Evolutionary conservation across 768 basidiomycete species (phyloP).

Genomic region (Tulasnella sp.): DNA sequence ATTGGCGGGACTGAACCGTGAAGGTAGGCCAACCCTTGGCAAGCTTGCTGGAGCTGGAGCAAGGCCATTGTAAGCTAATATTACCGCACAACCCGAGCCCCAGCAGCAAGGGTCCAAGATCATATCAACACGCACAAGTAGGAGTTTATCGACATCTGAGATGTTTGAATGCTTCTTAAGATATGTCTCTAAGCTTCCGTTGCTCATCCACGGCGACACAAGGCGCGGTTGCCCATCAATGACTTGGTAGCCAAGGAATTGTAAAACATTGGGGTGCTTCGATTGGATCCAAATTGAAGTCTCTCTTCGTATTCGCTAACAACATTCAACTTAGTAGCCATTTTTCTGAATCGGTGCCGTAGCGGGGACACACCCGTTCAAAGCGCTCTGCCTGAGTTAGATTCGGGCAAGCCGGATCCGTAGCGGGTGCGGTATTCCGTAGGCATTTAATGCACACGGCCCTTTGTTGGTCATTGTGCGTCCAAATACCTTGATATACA

Average conservation of each 20-base stretch:
- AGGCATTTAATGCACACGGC: background rate
- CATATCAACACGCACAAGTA: background rate
- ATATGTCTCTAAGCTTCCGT: conserved; percentile 1
- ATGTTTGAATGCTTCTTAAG: background rate
- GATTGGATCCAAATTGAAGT: background rate
- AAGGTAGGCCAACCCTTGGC: conserved; percentile 29
- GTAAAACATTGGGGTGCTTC: background rate
- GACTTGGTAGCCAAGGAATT: background rate
- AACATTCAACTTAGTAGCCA: background rate
- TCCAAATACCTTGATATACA: background rate
- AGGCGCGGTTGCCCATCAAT: background rate
- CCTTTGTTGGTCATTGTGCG: background rate
- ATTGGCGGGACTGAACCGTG: conserved; percentile 28
- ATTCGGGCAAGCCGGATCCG: background rate
- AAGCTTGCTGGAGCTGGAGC: conserved; percentile 25
- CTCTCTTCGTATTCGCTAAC: background rate
- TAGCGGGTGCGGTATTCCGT: background rate
- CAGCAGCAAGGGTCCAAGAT: background rate
- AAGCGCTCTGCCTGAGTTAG: background rate
- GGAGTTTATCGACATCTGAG: background rate
- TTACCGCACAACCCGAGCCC: background rate
- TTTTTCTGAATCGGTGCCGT: background rate
- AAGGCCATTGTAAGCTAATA: background rate
- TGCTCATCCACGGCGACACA: conserved; percentile 1
- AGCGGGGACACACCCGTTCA: background rate